Percentiles rank a stretch among this genome's conserved stretches.
Conservation (phyloP, 1,139 yeast species). For the Yamadazyma mexicana region DNA sequence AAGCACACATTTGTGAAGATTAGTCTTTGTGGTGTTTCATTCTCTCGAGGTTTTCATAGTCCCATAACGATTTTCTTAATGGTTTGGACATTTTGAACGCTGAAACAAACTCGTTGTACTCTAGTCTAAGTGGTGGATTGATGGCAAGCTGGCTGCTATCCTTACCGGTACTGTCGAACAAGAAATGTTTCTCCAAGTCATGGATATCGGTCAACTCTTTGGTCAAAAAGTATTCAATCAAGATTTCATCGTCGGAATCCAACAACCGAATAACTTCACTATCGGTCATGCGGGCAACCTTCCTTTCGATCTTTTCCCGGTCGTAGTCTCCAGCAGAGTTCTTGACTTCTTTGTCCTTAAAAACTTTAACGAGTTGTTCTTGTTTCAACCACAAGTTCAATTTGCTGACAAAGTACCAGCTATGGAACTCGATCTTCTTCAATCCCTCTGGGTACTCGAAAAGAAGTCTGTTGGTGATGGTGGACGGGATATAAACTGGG, state of each 20-base stretch:
- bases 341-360: conserved; percentile 9
- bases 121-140: conserved; percentile 11
- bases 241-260: conserved; percentile 26
- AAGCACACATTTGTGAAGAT: neutral
- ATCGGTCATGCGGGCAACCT: conserved; percentile 20
- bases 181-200: conserved; percentile 21
- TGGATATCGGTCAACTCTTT: conserved; percentile 30
- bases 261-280: conserved; percentile 20
- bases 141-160: conserved; percentile 17
- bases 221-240: conserved; percentile 32
- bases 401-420: conserved; percentile 24
- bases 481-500: conserved; percentile 31
- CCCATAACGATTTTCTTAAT: conserved; percentile 25
- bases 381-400: conserved; percentile 30
- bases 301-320: conserved; percentile 17
- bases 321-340: conserved; percentile 14
- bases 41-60: conserved; percentile 24
- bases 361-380: conserved; percentile 11
- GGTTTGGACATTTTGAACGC: conserved; percentile 24
- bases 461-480: conserved; percentile 24
- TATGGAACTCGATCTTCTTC: conserved; percentile 15
- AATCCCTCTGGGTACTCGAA: conserved; percentile 26
- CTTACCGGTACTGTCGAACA: conserved; percentile 23
- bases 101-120: conserved; percentile 21
- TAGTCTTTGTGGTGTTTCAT: conserved; percentile 13